These are phyloP conservation scores for Candida anutae DNA, from an alignment of 1,139 yeast genomes.

Conservation along the genomic window DNA sequence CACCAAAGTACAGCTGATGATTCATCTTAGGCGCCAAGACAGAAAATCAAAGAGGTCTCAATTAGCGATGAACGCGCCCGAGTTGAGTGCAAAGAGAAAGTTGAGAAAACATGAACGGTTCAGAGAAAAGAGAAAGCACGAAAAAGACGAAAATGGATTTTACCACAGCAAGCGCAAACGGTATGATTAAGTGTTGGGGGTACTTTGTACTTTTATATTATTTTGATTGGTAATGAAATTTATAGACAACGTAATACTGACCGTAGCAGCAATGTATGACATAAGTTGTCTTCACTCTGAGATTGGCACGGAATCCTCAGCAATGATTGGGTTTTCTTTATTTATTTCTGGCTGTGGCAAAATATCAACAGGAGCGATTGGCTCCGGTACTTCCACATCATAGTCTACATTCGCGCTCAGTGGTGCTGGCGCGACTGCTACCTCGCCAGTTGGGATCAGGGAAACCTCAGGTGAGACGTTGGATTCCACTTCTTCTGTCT, in stretches of 20 bases:
- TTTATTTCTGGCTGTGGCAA: too few relatives aligned
- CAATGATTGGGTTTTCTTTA: too few relatives aligned
- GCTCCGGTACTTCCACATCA: too few relatives aligned
- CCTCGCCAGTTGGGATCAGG: not conserved
- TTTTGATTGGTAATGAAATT: too few relatives aligned
- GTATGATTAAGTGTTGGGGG: constrained; percentile 9
- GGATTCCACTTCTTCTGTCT: constrained; percentile 6
- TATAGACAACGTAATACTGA: too few relatives aligned
- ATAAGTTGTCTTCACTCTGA: too few relatives aligned
- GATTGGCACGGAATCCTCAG: too few relatives aligned
- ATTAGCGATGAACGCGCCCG: constrained; percentile 75
- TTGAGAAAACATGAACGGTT: constrained; percentile 66
- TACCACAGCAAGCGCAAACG: constrained; percentile 60
- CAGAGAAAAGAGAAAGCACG: constrained; percentile 69
- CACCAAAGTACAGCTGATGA: constrained; percentile 53
- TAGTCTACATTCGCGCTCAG: too few relatives aligned
- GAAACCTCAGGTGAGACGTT: constrained; percentile 4
- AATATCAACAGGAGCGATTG: too few relatives aligned
- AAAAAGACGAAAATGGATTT: constrained; percentile 69
- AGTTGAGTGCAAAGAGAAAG: constrained; percentile 67
- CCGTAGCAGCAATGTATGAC: too few relatives aligned
- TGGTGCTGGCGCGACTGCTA: too few relatives aligned
- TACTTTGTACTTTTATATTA: too few relatives aligned
- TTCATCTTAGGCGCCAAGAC: constrained; percentile 60
- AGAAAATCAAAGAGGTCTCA: constrained; percentile 73